Evolutionary conservation across 163 green algal species (phyloP).

Genomic region (Scenedesmus sp.): DNA sequence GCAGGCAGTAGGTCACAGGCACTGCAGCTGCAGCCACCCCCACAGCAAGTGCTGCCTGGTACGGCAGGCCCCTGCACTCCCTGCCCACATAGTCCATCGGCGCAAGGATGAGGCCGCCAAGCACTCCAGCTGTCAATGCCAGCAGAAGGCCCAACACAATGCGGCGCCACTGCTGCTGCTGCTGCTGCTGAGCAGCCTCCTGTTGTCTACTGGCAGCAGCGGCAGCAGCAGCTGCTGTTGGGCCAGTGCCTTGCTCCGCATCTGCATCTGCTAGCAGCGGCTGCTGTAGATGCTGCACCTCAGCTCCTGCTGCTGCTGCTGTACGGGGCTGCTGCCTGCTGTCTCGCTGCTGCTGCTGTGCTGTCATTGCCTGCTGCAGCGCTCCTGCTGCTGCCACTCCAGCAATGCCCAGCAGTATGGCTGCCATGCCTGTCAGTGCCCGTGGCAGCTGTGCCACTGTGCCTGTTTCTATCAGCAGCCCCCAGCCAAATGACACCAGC

Average conservation of each 20-base stretch:
- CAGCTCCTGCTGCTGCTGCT: not conserved
- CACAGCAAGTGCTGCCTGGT: constrained; percentile 62
- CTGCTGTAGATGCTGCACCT: not conserved
- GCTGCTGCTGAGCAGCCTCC: not conserved
- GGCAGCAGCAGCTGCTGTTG: not conserved
- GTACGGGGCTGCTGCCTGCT: not conserved
- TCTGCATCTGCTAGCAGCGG: not conserved
- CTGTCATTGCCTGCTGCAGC: constrained; percentile 2
- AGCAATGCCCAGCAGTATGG: constrained; percentile 59
- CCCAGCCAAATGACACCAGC: constrained; percentile 61
- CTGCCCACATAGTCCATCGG: constrained; percentile 67
- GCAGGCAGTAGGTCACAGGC: constrained; percentile 47
- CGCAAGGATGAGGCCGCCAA: constrained; percentile 71
- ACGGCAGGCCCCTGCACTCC: constrained; percentile 62
- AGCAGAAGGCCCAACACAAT: constrained; percentile 7
- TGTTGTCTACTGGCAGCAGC: not conserved
- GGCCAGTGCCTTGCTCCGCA: not conserved
- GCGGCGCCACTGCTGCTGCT: not conserved
- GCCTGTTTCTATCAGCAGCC: constrained; percentile 53
- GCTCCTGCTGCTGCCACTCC: not conserved
- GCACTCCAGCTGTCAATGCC: constrained; percentile 56
- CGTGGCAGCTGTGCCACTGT: constrained; percentile 32
- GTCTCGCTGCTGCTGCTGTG: not conserved
- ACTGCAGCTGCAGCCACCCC: constrained; percentile 62
- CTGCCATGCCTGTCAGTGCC: constrained; percentile 48